Percentiles rank a stretch among this genome's conserved stretches.
Evolutionary conservation across 2,329 filamentous ascomycete species (phyloP).

Genomic region (Pseudovirgaria hyperparasitica): DNA sequence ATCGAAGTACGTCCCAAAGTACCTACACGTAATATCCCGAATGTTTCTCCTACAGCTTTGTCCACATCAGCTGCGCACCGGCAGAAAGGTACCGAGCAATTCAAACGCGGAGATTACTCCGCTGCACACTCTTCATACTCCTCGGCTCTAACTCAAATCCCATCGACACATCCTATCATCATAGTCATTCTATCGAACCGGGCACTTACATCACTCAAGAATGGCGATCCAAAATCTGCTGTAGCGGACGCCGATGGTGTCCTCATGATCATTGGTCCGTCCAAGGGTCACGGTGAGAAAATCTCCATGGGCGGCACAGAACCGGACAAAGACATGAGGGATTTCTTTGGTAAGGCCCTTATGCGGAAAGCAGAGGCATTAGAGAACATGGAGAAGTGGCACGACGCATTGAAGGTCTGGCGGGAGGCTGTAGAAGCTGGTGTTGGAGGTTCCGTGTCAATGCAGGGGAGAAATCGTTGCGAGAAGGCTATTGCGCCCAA

Average conservation of each 20-base stretch:
- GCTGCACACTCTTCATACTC: constrained; percentile 75
- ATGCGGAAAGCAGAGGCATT: constrained; percentile 92
- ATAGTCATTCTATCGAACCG: constrained; percentile 90
- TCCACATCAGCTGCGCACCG: constrained; percentile 68
- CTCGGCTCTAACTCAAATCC: constrained; percentile 60
- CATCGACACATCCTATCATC: constrained; percentile 64
- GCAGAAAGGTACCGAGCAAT: constrained; percentile 70
- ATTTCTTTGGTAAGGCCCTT: constrained; percentile 85
- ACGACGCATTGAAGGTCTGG: constrained; percentile 72
- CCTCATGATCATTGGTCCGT: constrained; percentile 64
- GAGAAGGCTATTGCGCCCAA: constrained; percentile 55
- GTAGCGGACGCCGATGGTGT: constrained; percentile 75
- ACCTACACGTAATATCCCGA: constrained; percentile 49
- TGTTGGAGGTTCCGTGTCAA: constrained; percentile 71
- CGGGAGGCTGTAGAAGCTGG: constrained; percentile 69
- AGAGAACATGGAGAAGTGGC: constrained; percentile 91
- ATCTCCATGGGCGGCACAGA: constrained; percentile 53
- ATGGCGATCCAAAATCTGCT: constrained; percentile 78
- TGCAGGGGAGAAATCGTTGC: constrained; percentile 77
- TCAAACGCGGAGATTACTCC: constrained; percentile 88
- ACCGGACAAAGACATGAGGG: constrained; percentile 69
- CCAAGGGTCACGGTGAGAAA: constrained; percentile 65
- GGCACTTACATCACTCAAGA: constrained; percentile 80
- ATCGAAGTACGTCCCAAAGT: constrained; percentile 32
- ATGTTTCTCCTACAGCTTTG: constrained; percentile 55